Conservation (phyloP, 1,139 yeast genomes). For the Yamadazyma buinensis region DNA sequence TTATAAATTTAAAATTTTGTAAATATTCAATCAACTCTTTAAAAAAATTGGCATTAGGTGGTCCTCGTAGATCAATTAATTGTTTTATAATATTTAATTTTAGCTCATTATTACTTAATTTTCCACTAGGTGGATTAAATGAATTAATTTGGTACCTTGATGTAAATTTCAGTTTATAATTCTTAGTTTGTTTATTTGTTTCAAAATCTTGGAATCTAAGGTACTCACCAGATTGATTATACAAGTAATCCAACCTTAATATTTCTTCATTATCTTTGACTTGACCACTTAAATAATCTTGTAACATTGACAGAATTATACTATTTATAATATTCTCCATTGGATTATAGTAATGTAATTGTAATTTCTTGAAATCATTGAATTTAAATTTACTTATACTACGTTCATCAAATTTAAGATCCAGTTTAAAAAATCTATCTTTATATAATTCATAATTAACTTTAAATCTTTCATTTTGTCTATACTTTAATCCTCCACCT, state of each 20-base stretch:
- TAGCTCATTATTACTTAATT: background rate
- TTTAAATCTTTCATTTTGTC: no score
- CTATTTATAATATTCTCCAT: conserved; percentile 8
- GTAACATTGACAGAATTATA: no score
- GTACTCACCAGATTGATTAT: conserved; percentile 30
- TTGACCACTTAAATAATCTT: conserved; percentile 14
- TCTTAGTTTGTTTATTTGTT: conserved; percentile 5
- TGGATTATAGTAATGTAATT: conserved; percentile 9
- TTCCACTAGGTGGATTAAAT: background rate
- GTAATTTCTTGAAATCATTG: background rate
- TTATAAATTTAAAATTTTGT: conserved; percentile 1
- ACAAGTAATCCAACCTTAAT: conserved; percentile 16
- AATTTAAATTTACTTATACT: conserved; percentile 1
- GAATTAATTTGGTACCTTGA: conserved; percentile 1
- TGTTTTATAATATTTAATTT: conserved; percentile 3
- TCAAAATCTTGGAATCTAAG: conserved; percentile 27
- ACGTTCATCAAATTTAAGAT: no score
- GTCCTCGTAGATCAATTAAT: conserved; percentile 3
- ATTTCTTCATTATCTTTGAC: background rate
- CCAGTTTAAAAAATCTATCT: no score
- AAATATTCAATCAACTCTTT: conserved; percentile 7
- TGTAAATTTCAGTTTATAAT: conserved; percentile 5
- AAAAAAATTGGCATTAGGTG: conserved; percentile 10
- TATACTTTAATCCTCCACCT: no score
- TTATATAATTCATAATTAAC: no score